Evolutionary conservation across 1,284 basidiomycete species (phyloP).

Genomic region (Puccinia triticina): DNA sequence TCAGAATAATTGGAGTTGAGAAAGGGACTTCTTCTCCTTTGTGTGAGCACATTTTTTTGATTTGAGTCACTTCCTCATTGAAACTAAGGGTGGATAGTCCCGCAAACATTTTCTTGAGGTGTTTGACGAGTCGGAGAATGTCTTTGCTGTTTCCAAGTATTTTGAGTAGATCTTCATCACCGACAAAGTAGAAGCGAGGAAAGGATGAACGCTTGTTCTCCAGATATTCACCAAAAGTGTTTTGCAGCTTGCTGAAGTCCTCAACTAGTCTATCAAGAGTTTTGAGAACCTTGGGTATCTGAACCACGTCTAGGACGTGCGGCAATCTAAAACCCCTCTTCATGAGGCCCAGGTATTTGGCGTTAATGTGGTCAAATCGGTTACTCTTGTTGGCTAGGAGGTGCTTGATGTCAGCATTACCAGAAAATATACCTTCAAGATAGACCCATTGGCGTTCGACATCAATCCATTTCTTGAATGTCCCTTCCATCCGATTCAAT

Average conservation of each 20-base stretch:
- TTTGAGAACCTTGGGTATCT: constrained; percentile 93
- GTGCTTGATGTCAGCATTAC: constrained; percentile 97
- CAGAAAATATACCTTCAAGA: constrained; percentile 96
- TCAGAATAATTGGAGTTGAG: constrained; percentile 78
- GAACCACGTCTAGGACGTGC: constrained; percentile 93
- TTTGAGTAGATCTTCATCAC: constrained; percentile 96
- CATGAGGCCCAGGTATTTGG: constrained; percentile 97
- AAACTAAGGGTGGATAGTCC: constrained; percentile 86
- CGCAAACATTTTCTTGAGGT: constrained; percentile 98
- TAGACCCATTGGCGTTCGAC: constrained; percentile 99
- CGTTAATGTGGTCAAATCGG: constrained; percentile 97
- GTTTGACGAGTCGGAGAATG: constrained; percentile 94
- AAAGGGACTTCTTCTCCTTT: constrained; percentile 93
- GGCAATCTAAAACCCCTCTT: constrained; percentile 99
- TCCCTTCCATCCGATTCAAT: constrained; percentile 87
- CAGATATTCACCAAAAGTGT: constrained; percentile 93
- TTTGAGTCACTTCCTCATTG: constrained; percentile 73
- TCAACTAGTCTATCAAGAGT: constrained; percentile 94
- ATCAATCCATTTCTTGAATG: constrained; percentile 99
- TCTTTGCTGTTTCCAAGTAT: constrained; percentile 99
- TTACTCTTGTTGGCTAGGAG: constrained; percentile 94
- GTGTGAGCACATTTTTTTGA: constrained; percentile 81
- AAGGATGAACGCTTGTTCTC: constrained; percentile 95
- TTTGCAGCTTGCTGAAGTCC: constrained; percentile 94
- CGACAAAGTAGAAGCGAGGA: constrained; percentile 99